Evolutionary conservation across 176 grass and related monocot genomes (phyloP).

Genomic region (Microstegium vimineum): DNA sequence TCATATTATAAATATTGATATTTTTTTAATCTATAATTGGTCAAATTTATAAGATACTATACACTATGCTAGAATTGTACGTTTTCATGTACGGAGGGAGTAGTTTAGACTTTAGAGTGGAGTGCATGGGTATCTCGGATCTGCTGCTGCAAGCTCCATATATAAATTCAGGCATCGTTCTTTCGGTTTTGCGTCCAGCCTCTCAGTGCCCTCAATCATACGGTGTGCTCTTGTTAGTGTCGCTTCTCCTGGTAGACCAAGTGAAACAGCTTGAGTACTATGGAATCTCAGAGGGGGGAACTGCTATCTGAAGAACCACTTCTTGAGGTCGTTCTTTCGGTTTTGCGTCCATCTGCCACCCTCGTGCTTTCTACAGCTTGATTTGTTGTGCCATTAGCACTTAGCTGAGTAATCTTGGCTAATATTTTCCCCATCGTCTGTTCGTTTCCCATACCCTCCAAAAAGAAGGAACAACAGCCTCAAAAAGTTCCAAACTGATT

Average conservation of each 20-base stretch:
- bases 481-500: background rate
- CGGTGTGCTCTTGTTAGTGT: background rate
- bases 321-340: constrained; percentile 28
- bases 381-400: background rate
- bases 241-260: background rate
- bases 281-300: constrained; percentile 2
- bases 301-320: constrained; percentile 21
- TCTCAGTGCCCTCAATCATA: background rate
- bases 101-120: too few relatives aligned
- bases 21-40: too few relatives aligned
- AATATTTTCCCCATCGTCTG: background rate
- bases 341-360: background rate
- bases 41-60: too few relatives aligned
- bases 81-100: too few relatives aligned
- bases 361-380: background rate
- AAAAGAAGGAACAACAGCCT: background rate
- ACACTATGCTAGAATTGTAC: too few relatives aligned
- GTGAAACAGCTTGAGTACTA: background rate
- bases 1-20: too few relatives aligned
- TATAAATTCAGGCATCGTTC: constrained; percentile 19
- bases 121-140: too few relatives aligned
- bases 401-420: background rate
- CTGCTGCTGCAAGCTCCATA: background rate
- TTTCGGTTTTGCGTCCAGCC: background rate
- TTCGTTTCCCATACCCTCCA: background rate